Evolutionary conservation across 1,284 basidiomycete genomes (phyloP).

Genomic region (Peniophora sp.): DNA sequence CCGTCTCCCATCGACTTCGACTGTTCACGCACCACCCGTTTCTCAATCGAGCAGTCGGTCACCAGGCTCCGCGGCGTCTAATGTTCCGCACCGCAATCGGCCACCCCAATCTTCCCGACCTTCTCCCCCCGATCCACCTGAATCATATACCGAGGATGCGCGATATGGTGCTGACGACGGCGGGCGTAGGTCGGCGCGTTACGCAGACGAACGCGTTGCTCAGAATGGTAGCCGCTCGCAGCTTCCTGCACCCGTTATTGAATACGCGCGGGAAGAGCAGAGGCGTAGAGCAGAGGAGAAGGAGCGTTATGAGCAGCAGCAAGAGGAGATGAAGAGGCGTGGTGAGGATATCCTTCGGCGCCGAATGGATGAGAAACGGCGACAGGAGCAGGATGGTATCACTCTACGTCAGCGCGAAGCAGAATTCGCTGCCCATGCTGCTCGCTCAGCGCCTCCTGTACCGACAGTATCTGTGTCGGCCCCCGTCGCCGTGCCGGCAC

Average conservation of each 20-base stretch:
- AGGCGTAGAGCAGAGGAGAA: conserved; percentile 11
- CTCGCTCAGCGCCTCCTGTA: conserved; percentile 14
- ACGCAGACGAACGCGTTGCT: not conserved
- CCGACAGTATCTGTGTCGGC: conserved; percentile 13
- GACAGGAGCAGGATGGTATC: conserved; percentile 38
- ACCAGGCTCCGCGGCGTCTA: conserved; percentile 1
- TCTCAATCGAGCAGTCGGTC: not conserved
- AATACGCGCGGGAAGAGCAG: not conserved
- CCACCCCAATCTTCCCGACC: not conserved
- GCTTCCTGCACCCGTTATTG: no score
- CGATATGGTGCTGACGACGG: not conserved
- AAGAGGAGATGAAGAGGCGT: conserved; percentile 10
- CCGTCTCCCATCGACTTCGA: conserved; percentile 7
- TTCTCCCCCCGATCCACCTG: not conserved
- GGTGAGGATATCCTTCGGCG: conserved; percentile 21
- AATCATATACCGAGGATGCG: not conserved
- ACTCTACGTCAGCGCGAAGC: conserved; percentile 38
- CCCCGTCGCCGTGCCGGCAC: conserved; percentile 13
- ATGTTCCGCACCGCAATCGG: conserved; percentile 2
- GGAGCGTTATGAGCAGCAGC: conserved; percentile 15
- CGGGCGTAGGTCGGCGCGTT: not conserved
- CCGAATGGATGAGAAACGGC: conserved; percentile 19
- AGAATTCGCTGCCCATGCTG: conserved; percentile 26
- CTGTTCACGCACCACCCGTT: conserved; percentile 2
- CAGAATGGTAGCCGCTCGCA: no score